Base-by-base conservation (phyloP, 2,329 filamentous ascomycete species). In the Endoconidiophora laricicola region DNA sequence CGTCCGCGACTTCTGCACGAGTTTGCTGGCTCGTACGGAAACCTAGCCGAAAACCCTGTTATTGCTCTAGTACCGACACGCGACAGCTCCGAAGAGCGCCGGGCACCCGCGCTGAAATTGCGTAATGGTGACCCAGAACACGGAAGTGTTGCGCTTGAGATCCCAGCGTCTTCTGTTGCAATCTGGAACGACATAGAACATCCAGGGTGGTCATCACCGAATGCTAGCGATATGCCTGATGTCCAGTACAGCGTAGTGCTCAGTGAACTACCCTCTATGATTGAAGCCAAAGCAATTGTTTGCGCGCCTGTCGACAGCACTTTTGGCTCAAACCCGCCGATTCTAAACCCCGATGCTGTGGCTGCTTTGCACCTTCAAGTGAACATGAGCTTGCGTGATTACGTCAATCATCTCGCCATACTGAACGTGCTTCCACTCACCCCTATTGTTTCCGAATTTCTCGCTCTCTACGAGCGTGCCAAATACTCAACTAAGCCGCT, bases 261-360 rank as follows among this genome's bases (percentile, higher is more conserved):
- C 16, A 72, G 75, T 37, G 90, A 96, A 63, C 71, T 98, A 22
- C 86, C 88, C 1, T 82, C 93, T 60, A 72, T 96, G 24, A 84
- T 96, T 55, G 90, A 96, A 67, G 90, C 86, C 7, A 90, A 90
- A 62, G 90, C 87, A 1, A 78, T 95, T n/a, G 87, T 85, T 0
- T 73, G 94, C 37, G 86, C 83, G 0, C 86, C 81, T 26, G 68
- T 40, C 4, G 50, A 46, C 20, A 44, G 22, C 39, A 36, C 26
- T 36, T 46, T 36, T 6, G 48, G 16, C 16, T 44, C 40, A 5
- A 18, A 16, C 33, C 10, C 40, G 18, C 46, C 46, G 42, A 6
- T 60, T 71, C 20, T 43, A 5, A 81, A 88, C 57, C 69, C 76
- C 9, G 74, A 79, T 29, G 78, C 84, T 1, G 76, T 88, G 5